A percentile compares a stretch with the other conserved stretches of the same genome.
phyloP scores from a whole-genome alignment of 2,329 filamentous ascomycete species.

The Diaporthe aspalathi region DNA sequence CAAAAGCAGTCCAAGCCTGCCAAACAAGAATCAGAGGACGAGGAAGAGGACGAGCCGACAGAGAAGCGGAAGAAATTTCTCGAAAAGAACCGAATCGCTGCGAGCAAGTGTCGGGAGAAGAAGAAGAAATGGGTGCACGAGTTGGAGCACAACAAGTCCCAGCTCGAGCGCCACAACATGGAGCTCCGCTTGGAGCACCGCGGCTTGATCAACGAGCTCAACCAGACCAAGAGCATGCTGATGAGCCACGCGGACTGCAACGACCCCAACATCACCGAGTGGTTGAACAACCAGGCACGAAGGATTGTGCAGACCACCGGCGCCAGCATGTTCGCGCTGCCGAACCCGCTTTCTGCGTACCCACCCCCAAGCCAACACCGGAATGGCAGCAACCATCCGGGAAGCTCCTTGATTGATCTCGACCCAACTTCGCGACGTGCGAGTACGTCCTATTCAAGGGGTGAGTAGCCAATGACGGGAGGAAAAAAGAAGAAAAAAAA shows the following conservation, averaged over 20 bases:
- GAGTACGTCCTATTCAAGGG: constrained; percentile 24
- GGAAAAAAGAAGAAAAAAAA: not conserved
- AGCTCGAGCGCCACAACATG: constrained; percentile 57
- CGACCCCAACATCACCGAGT: constrained; percentile 63
- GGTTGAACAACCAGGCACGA: constrained; percentile 64
- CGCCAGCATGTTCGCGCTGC: constrained; percentile 34
- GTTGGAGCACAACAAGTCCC: constrained; percentile 59
- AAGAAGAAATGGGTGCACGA: constrained; percentile 65
- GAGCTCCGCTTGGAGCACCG: constrained; percentile 58
- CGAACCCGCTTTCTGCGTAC: constrained; percentile 21
- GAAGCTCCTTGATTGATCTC: constrained; percentile 14
- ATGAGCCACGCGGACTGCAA: constrained; percentile 65
- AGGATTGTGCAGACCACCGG: constrained; percentile 52
- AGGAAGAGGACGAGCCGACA: constrained; percentile 38
- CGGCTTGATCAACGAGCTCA: constrained; percentile 57
- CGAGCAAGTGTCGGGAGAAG: constrained; percentile 80
- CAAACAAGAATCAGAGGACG: constrained; percentile 45
- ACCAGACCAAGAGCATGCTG: constrained; percentile 60
- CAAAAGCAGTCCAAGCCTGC: constrained; percentile 42
- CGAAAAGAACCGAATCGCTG: constrained; percentile 78
- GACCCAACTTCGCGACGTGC: constrained; percentile 18
- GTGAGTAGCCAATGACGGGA: constrained; percentile 1
- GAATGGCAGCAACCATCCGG: constrained; percentile 43
- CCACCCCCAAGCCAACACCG: constrained; percentile 43
- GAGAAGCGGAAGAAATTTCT: constrained; percentile 63